These are phyloP conservation scores for Escovopsis sp. DNA, from an alignment of 2,329 filamentous ascomycete species.

Conservation along the genomic window DNA sequence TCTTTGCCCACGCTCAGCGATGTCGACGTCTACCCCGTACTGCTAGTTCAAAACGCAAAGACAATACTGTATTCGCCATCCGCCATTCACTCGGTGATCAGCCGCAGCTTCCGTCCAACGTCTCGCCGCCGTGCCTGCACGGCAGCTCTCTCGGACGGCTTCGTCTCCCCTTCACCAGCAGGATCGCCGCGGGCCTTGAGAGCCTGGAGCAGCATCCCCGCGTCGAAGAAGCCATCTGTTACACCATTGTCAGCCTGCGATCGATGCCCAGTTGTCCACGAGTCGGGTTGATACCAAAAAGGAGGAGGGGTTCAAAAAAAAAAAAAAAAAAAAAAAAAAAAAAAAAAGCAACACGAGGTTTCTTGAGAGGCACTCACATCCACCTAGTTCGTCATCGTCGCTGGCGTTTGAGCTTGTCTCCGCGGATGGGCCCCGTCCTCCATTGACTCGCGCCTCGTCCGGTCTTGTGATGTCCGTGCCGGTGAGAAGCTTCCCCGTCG, in stretches of 20 bases:
- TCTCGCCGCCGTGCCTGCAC: slow-evolving; percentile 47
- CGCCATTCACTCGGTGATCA: slow-evolving; percentile 8
- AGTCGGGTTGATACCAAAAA: background rate
- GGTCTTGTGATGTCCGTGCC: slow-evolving; percentile 32
- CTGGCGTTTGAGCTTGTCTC: slow-evolving; percentile 59
- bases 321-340: background rate
- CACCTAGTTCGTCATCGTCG: slow-evolving; percentile 80
- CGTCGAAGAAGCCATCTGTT: slow-evolving; percentile 94
- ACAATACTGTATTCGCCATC: background rate
- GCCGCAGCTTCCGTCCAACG: slow-evolving; percentile 57
- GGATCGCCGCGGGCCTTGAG: slow-evolving; percentile 56
- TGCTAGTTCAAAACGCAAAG: background rate
- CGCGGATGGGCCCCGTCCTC: slow-evolving; percentile 42
- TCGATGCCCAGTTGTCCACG: background rate
- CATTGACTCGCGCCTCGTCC: slow-evolving; percentile 18
- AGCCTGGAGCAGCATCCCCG: slow-evolving; percentile 82
- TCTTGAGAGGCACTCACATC: slow-evolving; percentile 52
- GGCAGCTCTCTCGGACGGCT: slow-evolving; percentile 43
- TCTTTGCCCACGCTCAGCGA: background rate
- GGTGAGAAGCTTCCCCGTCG: slow-evolving; percentile 57
- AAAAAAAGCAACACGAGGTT: background rate
- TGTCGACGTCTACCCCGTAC: background rate
- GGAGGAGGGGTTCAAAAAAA: background rate
- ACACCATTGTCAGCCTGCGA: slow-evolving; percentile 13
- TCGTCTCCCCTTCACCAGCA: slow-evolving; percentile 34